These are phyloP conservation scores for Neckera pumila DNA, from an alignment of 225 moss, liverwort and hornwort genomes.

Conservation along the genomic window DNA sequence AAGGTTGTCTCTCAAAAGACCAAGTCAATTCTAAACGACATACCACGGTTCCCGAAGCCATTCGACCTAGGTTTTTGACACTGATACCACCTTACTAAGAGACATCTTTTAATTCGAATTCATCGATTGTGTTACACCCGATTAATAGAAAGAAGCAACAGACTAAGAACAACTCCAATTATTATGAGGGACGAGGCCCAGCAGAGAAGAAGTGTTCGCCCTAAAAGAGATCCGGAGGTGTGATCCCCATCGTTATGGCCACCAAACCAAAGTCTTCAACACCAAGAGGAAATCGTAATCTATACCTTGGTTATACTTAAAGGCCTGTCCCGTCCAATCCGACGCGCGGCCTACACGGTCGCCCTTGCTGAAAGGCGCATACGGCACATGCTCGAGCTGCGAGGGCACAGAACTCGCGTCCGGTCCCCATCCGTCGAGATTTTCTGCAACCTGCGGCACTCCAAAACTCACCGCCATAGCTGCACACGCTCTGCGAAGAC, in stretches of 20 bases:
- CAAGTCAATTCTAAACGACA: neutral
- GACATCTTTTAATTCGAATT: neutral
- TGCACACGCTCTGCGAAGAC: neutral
- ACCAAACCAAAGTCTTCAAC: neutral
- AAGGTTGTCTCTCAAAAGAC: neutral
- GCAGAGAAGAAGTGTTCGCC: neutral
- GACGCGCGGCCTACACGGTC: constrained; percentile 90
- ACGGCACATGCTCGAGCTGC: constrained; percentile 85
- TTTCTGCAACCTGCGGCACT: constrained; percentile 89
- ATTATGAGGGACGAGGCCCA: neutral
- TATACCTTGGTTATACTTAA: constrained; percentile 52
- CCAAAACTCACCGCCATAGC: constrained; percentile 44
- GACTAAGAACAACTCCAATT: neutral
- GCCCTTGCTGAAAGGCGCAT: constrained; percentile 95
- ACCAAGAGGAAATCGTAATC: neutral
- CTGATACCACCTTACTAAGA: neutral
- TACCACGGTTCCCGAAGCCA: neutral
- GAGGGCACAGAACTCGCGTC: constrained; percentile 68
- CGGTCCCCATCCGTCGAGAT: constrained; percentile 97
- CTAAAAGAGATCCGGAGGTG: neutral
- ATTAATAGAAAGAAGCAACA: neutral
- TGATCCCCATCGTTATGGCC: neutral
- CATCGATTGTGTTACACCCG: neutral
- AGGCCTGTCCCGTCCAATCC: constrained; percentile 94
- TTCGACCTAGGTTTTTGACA: neutral